phyloP scores from a whole-genome alignment of 495 filamentous ascomycete species.

The Penicillium antarcticum region DNA sequence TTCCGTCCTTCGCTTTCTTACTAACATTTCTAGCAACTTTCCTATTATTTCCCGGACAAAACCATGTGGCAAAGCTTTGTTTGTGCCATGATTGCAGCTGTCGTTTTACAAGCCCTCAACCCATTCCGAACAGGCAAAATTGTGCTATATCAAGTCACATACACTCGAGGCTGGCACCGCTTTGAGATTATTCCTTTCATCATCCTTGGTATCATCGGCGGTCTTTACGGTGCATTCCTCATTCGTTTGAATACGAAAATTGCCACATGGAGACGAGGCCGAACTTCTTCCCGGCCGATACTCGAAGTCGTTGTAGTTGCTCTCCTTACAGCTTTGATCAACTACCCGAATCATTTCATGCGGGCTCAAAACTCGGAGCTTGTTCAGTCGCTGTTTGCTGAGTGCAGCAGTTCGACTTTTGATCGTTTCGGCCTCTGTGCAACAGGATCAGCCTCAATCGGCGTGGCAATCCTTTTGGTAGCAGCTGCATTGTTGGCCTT shows the following conservation, averaged over 20 bases:
- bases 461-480: slow-evolving; percentile 74
- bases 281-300: slow-evolving; percentile 58
- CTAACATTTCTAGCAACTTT: slow-evolving; percentile 61
- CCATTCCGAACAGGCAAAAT: slow-evolving; percentile 96
- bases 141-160: slow-evolving; percentile 94
- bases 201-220: slow-evolving; percentile 83
- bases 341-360: slow-evolving; percentile 95
- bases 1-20: neutral
- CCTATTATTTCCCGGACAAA: slow-evolving; percentile 98
- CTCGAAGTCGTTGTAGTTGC: slow-evolving; percentile 73
- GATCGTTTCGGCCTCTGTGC: slow-evolving; percentile 89
- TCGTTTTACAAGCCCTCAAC: slow-evolving; percentile 87
- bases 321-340: slow-evolving; percentile 78
- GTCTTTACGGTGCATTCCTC: slow-evolving; percentile 89
- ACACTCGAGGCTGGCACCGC: slow-evolving; percentile 87
- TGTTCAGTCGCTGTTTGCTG: slow-evolving; percentile 87
- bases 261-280: slow-evolving; percentile 71
- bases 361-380: slow-evolving; percentile 86
- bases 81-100: slow-evolving; percentile 95
- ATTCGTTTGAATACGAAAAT: slow-evolving; percentile 92
- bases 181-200: slow-evolving; percentile 92
- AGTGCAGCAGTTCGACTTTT: slow-evolving; percentile 73
- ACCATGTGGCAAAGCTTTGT: slow-evolving; percentile 99
- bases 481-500: slow-evolving; percentile 79
- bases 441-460: slow-evolving; percentile 64